A percentile compares a stretch with the other conserved stretches of the same genome.
Conservation (phyloP, 2,329 filamentous ascomycete species). For the Monascus ruber region DNA sequence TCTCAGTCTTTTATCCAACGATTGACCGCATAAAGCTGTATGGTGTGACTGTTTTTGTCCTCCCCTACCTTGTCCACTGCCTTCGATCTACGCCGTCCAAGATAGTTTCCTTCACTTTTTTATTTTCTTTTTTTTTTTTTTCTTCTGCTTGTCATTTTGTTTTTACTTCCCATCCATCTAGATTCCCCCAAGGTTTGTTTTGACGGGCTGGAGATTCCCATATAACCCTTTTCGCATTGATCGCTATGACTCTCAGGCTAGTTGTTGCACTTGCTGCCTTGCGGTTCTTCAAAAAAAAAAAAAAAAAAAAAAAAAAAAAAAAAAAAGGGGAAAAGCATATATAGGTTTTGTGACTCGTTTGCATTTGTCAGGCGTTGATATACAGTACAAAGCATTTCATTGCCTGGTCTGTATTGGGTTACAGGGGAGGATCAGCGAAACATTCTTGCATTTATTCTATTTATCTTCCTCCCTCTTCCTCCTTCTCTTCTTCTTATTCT, state of each 20-base stretch:
- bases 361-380: constrained; percentile 10
- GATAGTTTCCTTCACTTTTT: neutral
- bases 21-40: constrained; percentile 29
- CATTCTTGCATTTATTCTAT: neutral
- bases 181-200: constrained; percentile 18
- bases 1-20: constrained; percentile 35
- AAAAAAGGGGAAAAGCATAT: neutral
- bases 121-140: constrained; percentile 2
- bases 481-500: too few species aligned
- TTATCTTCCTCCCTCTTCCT: too few species aligned
- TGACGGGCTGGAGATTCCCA: constrained; percentile 10
- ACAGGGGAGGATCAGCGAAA: neutral
- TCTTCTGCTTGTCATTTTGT: constrained; percentile 2
- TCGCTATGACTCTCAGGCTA: constrained; percentile 3
- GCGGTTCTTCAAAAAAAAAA: constrained; percentile 2
- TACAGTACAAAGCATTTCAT: constrained; percentile 1
- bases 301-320: neutral
- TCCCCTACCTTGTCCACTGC: constrained; percentile 1
- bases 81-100: too few species aligned
- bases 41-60: constrained; percentile 1
- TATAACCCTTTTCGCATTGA: constrained; percentile 2
- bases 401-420: neutral
- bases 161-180: constrained; percentile 6
- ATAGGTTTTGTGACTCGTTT: constrained; percentile 12
- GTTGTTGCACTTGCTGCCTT: constrained; percentile 1